Evolutionary conservation across 495 filamentous ascomycete genomes (phyloP), one percentile per base, ranked within the genome.

Genomic region (Mycothermus thermophilus): DNA sequence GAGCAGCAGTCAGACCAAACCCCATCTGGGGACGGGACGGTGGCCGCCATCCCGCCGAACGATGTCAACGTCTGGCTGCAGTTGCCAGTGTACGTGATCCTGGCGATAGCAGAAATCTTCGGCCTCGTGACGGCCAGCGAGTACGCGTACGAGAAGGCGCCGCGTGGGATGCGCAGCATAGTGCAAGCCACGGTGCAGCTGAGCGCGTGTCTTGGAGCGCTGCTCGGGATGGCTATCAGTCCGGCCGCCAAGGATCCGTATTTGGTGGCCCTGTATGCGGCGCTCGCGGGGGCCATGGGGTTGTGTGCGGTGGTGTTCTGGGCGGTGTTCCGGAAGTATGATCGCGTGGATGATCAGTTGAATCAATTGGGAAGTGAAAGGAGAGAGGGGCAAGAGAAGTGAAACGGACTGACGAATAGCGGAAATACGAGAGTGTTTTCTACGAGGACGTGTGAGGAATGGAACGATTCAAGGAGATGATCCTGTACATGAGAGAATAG

Each of bases 91-190:
- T 63, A 66, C 34, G 45, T 59, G 4, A 38, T 55, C 15, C 42
- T 57, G 11, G 62, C 57, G 1, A 24, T 65, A 8, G 53, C 45
- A 0, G 63, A 66, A 36, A 61, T 65, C n/a, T 57, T 66, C 8
- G 56, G 53, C 12, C 42, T 56, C 14, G 54, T 59, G 23, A 58
- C 62, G 2, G 55, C 55, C 8, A 51, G 50, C 26, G 68, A 72
- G 44, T 82, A 79, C 30, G 75, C 60, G 1, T 66, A 66, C 30
- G 56, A 56, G 38, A 52, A 66, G 33, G 55, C 62, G 0, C 59
- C 63, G 2, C 43, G 43, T 10, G 44, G 43, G 5, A 42, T 48
- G 37, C 36, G 34, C 11, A 62, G 58, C 42, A 43, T 46, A 3
- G 43, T 46, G 0, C 61, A 68, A 38, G 54, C 56, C 1, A 40